Base-by-base conservation (phyloP, 1,139 yeast genomes). In the Pichia inconspicua region DNA sequence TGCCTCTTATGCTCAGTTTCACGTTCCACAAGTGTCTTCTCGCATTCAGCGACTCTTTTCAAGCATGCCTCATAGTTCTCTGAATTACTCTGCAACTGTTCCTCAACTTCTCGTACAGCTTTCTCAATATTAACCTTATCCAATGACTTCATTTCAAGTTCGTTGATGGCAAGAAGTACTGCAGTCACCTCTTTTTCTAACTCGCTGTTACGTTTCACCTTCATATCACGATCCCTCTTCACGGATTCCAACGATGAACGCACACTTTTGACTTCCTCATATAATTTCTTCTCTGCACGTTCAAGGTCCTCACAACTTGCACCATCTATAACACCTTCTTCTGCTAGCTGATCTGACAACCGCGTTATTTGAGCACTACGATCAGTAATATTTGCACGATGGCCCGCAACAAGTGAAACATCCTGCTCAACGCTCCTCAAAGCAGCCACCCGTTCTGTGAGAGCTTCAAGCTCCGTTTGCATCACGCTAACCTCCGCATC, bases 171-270 rank as follows among this genome's bases (percentile, higher is more conserved):
- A 27, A 82, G 65, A 54, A 72, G 74, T 50, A 75, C 74, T 56
- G 84, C 89, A 53, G 82, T 80, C 9, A 84, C 66, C 31, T 67
- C 64, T 42, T 67, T 73, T 44, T 83, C 80, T 31, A 82, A 58
- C 22, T 70, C 68, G n/a, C 73, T 69, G 28, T 77, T 56, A 42
- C 76, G 81, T 43, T 70, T 71, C 32, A 75, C 75, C 19, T 67
- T 68, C 4, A 60, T 52, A 49, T 82, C 85, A 53, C 77, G 77
- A 12, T 71, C 70, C 15, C 77, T 80, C 8, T 68, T 70, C 32
- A 76, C 59, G 2, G 67, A 69, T 10, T 67, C 67, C 2, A 83
- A 63, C 4, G 65, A 67, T 25, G 64, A 65, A 50, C 95, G 70
- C 5, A 73, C 54, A 2, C 56, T 59, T 56, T 77, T 80, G 41